A percentile compares a stretch with the other conserved stretches of the same genome.
Conservation (phyloP, 306 rosid genomes). For the Medicago truncatula region MtrunA17r5.0-ANR NC_053046.1:935501-936000, state of each 20-base stretch:
- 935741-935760: constrained; percentile 85
- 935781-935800: constrained; percentile 89
- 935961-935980: no score
- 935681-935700: neutral
- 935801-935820: constrained; percentile 89
- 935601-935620: no score
- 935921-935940: constrained; percentile 79
- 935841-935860: constrained; percentile 77
- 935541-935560: neutral
- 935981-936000: neutral
- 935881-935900: constrained; percentile 97
- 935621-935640: neutral
- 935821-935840: constrained; percentile 93
- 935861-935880: constrained; percentile 86
- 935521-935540: neutral
- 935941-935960: neutral
- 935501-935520: neutral
- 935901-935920: constrained; percentile 87
- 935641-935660: neutral
- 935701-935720: neutral
- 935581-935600: neutral
- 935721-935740: constrained; percentile 84
- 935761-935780: constrained; percentile 83
- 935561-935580: neutral
- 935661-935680: neutral